Base-by-base conservation (phyloP, 352 stramenopile species). In the Phytophthora pluvialis region DNA sequence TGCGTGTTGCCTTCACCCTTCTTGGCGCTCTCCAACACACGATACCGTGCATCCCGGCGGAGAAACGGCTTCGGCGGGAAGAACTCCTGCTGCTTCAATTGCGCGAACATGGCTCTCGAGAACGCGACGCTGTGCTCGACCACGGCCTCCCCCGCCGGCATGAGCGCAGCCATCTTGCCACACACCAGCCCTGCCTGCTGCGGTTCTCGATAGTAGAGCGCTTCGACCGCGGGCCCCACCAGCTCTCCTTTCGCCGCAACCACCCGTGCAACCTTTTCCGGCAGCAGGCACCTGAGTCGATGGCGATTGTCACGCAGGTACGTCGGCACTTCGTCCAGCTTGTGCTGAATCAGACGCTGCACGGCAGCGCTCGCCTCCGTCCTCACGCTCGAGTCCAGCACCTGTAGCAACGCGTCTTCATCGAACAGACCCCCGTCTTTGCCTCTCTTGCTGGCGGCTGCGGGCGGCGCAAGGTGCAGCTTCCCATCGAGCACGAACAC, bases 31-130 rank as follows among this genome's bases (percentile, higher is more conserved):
- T 65, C 39, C 12, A 60, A 35, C 26, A 66, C 62, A 54, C 47
- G 44, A 46, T 66, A 73, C n/a, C 57, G 59, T 25, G 52, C 58
- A 66, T 70, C 36, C 6, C 25, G 42, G 28, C 10, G 13, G 25
- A 78, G 58, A 57, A 95, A 95, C 18, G 71, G 50, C 38, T 88
- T 88, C 0, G 86, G 88, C 6, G 84, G 64, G 50, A 74, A 80
- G 51, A 94, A 93, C 21, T 78, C 56, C 61, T 95, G 88, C 55
- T 93, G 83, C 65, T 88, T 91, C 28, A 94, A 66, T 68, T 94
- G 83, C 21, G 88, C 88, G 50, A 89, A 95, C 76, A 91, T 91
- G 21, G 82, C 88, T 50, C 84, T 80, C n/a, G 88, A 89, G 43
- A 95, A 91, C 13, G 76, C 74, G 29, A 94, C 73, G 51, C 76